Evolutionary conservation across 2,329 filamentous ascomycete species (phyloP).

Genomic region (Colletotrichum falcatum): DNA sequence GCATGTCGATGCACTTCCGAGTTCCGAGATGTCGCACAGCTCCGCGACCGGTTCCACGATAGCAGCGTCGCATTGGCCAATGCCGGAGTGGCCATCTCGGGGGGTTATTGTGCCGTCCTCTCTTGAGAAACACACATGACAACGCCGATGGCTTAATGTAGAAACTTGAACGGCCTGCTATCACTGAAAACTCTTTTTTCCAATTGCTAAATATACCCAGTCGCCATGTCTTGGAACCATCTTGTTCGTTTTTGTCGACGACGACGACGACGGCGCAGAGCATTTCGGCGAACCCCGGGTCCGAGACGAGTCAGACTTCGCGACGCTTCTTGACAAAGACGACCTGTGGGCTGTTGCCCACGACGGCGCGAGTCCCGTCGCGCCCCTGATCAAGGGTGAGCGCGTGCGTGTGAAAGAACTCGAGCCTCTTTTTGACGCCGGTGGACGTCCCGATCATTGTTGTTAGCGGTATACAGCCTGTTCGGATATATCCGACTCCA

Average conservation of each 20-base stretch:
- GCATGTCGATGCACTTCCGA: constrained; percentile 14
- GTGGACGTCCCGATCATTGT: constrained; percentile 52
- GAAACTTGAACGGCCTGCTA: neutral
- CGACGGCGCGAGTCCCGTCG: constrained; percentile 47
- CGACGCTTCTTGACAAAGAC: constrained; percentile 42
- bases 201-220: neutral
- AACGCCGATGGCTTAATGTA: neutral
- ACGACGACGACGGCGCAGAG: constrained; percentile 49
- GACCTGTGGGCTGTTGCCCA: constrained; percentile 49
- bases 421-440: constrained; percentile 46
- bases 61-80: constrained; percentile 18
- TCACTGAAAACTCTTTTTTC: neutral
- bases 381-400: constrained; percentile 44
- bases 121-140: constrained; percentile 19
- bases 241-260: constrained; percentile 53
- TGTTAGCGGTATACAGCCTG: no score
- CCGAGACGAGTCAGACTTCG: constrained; percentile 45
- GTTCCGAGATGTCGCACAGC: constrained; percentile 27
- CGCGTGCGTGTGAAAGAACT: constrained; percentile 50
- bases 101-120: neutral
- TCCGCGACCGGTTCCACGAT: neutral
- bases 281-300: constrained; percentile 51
- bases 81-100: neutral
- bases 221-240: constrained; percentile 45
- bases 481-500: neutral